phyloP scores from a whole-genome alignment of 2,329 filamentous ascomycete species.

The Magnaporthiopsis incrustans region DNA sequence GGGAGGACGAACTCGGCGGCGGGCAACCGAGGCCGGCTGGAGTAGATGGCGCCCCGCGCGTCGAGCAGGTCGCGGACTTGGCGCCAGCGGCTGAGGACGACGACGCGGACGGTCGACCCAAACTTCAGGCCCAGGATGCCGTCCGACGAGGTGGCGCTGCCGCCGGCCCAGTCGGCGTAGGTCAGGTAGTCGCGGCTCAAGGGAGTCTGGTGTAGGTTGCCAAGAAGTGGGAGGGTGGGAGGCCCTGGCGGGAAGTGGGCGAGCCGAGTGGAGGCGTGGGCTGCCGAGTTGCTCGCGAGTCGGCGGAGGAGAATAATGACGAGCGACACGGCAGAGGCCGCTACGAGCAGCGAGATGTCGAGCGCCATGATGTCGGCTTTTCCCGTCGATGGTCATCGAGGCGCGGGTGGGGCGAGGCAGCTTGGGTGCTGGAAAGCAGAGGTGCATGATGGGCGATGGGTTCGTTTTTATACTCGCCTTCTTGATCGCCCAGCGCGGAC shows the following conservation, averaged over 20 bases:
- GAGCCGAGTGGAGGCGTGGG: neutral
- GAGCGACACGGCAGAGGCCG: no score
- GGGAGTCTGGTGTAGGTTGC: conserved; percentile 26
- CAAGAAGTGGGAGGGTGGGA: conserved; percentile 35
- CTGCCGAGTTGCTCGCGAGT: neutral
- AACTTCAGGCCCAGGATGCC: neutral
- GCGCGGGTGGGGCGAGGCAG: no score
- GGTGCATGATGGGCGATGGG: no score
- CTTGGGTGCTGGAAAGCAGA: no score
- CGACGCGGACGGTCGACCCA: neutral
- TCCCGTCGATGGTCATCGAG: no score
- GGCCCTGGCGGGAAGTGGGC: conserved; percentile 35
- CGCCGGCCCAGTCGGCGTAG: conserved; percentile 36
- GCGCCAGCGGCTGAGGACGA: conserved; percentile 34
- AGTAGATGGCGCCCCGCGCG: conserved; percentile 31
- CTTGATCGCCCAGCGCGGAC: neutral
- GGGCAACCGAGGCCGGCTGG: conserved; percentile 16
- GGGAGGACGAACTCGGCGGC: conserved; percentile 1
- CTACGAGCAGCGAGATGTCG: no score
- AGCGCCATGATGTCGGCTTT: no score
- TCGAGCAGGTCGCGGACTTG: conserved; percentile 36
- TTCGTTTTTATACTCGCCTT: no score
- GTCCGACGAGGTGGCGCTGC: conserved; percentile 25
- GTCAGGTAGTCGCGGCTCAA: conserved; percentile 24
- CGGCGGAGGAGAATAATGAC: neutral